Conservation (phyloP, 2,329 filamentous ascomycete genomes). For the Talaromyces sp. region DNA sequence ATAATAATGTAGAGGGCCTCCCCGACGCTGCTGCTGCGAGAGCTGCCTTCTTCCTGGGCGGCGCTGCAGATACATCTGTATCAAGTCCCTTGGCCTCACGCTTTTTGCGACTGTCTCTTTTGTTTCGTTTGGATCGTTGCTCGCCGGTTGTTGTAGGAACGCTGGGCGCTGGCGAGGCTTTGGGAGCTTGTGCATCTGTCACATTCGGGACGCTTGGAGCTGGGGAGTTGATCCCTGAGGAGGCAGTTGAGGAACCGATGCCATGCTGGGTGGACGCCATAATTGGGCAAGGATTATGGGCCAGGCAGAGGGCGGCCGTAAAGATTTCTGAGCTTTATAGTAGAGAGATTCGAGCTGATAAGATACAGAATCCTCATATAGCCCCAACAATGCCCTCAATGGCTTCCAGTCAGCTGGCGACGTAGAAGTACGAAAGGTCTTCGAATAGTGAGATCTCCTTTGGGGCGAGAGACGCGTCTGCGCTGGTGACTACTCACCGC, state of each 20-base stretch:
- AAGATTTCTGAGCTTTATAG: not conserved
- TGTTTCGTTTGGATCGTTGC: conserved; percentile 38
- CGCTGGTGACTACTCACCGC: not conserved
- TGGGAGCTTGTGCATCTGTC: conserved; percentile 25
- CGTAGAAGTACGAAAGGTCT: not conserved
- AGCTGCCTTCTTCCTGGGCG: conserved; percentile 32
- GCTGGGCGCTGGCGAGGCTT: conserved; percentile 32
- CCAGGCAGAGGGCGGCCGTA: not conserved
- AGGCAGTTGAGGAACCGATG: conserved; percentile 30
- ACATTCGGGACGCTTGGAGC: conserved; percentile 27
- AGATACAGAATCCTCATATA: not conserved
- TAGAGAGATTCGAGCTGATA: not conserved
- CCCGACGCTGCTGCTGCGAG: conserved; percentile 28
- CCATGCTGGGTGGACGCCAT: conserved; percentile 31
- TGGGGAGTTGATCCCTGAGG: conserved; percentile 35
- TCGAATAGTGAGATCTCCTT: not conserved
- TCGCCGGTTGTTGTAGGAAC: conserved; percentile 26
- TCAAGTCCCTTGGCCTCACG: conserved; percentile 39
- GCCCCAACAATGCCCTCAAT: not conserved
- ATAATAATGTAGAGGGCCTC: conserved; percentile 34
- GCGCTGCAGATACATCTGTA: conserved; percentile 24
- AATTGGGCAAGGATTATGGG: not conserved
- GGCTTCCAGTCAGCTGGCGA: not conserved
- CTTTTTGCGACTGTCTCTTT: conserved; percentile 42
- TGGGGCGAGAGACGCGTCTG: not conserved